phyloP scores from a whole-genome alignment of 768 basidiomycete species.

The Naganishia antarctica region DNA sequence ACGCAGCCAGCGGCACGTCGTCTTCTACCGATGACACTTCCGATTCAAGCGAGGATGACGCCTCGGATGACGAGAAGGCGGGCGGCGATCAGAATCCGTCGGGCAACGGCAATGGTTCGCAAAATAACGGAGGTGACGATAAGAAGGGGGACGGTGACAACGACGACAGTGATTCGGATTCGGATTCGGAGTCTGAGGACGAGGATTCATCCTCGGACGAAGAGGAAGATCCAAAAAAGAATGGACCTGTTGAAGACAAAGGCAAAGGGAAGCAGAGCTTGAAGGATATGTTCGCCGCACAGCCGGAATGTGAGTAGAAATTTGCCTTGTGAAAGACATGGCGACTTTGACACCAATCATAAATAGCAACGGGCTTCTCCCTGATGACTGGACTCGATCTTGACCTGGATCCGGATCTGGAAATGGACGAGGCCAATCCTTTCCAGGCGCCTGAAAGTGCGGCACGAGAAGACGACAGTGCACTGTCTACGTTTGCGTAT shows the following conservation, averaged over 20 bases:
- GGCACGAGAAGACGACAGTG: not conserved
- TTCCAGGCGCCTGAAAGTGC: not conserved
- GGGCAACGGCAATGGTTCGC: not conserved
- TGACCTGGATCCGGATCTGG: conserved; percentile 42
- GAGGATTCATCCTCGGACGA: conserved; percentile 2
- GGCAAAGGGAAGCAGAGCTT: conserved; percentile 21
- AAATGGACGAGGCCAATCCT: conserved; percentile 38
- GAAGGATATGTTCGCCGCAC: conserved; percentile 36
- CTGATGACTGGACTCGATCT: conserved; percentile 36
- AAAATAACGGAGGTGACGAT: not conserved
- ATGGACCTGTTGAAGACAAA: not conserved
- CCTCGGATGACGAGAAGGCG: no score
- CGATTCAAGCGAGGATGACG: no score
- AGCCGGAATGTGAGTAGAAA: conserved; percentile 25
- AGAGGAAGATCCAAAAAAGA: not conserved
- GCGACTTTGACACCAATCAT: not conserved
- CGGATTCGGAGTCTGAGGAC: not conserved
- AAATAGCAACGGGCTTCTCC: conserved; percentile 37
- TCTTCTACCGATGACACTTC: no score
- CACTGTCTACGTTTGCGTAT: not conserved
- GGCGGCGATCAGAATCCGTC: no score
- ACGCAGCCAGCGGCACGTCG: no score
- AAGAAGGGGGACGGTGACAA: conserved; percentile 4
- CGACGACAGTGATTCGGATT: conserved; percentile 9
- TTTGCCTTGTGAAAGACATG: no score